A percentile compares a stretch with the other conserved stretches of the same genome.
Conservation (phyloP, 495 filamentous ascomycete genomes). For the Peziza echinospora region DNA sequence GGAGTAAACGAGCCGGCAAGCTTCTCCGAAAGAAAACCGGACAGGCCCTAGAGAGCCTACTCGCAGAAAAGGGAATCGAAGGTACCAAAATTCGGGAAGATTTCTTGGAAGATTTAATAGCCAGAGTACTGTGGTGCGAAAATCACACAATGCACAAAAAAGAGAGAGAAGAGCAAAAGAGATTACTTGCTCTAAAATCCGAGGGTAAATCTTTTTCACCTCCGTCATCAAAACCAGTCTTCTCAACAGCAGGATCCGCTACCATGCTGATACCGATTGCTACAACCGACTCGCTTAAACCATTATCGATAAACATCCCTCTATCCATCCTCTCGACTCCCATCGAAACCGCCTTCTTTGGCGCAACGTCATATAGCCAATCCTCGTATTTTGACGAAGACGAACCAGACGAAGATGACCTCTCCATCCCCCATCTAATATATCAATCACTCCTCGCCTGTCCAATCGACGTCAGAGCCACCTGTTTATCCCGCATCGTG, state of each 20-base stretch:
- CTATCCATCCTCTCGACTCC: constrained; percentile 49
- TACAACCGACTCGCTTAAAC: constrained; percentile 25
- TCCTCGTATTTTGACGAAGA: constrained; percentile 6
- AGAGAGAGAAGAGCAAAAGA: constrained; percentile 4
- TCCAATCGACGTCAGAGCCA: constrained; percentile 56
- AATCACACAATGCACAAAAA: background rate
- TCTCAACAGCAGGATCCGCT: constrained; percentile 13
- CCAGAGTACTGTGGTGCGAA: constrained; percentile 12
- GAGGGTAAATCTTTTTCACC: too few relatives aligned
- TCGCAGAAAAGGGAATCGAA: background rate
- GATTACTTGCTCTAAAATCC: too few relatives aligned
- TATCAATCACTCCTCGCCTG: constrained; percentile 55
- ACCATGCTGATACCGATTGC: constrained; percentile 28
- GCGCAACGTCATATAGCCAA: constrained; percentile 21
- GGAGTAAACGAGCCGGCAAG: constrained; percentile 55
- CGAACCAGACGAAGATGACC: constrained; percentile 67
- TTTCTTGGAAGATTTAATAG: constrained; percentile 21
- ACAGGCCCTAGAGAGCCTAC: constrained; percentile 2
- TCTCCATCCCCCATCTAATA: constrained; percentile 47
- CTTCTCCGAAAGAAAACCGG: constrained; percentile 31
- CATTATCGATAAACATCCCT: constrained; percentile 31
- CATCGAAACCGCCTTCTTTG: constrained; percentile 55
- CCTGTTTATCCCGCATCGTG: constrained; percentile 78
- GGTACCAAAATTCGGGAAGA: constrained; percentile 13
- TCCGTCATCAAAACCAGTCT: background rate